These are phyloP conservation scores for Phytopythium boreale DNA, from an alignment of 352 stramenopile species.

Conservation along the genomic window DNA sequence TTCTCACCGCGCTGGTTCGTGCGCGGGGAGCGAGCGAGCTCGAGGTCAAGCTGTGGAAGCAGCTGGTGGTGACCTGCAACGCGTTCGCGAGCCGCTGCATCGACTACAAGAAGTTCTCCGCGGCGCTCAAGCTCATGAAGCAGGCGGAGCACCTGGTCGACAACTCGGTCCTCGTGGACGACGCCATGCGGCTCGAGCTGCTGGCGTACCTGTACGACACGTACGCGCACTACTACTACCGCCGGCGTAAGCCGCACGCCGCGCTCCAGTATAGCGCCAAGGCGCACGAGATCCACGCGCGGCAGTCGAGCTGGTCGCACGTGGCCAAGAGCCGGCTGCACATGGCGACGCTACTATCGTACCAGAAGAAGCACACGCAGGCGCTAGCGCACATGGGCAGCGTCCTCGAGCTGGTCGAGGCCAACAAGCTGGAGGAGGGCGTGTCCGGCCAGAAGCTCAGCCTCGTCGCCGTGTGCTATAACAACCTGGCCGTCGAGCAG, in stretches of 20 bases:
- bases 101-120: slow-evolving; percentile 78
- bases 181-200: slow-evolving; percentile 55
- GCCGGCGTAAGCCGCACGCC: slow-evolving; percentile 73
- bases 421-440: slow-evolving; percentile 80
- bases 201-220: slow-evolving; percentile 83
- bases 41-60: slow-evolving; percentile 82
- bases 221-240: slow-evolving; percentile 91
- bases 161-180: slow-evolving; percentile 63
- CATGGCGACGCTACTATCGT: slow-evolving; percentile 69
- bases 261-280: slow-evolving; percentile 84
- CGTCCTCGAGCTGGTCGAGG: slow-evolving; percentile 88
- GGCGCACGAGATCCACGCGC: slow-evolving; percentile 80
- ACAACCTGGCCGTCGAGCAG: slow-evolving; percentile 92
- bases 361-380: slow-evolving; percentile 75
- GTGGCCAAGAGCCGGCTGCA: slow-evolving; percentile 90
- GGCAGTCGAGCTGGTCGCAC: slow-evolving; percentile 74
- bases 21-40: slow-evolving; percentile 48
- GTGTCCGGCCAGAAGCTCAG: slow-evolving; percentile 89
- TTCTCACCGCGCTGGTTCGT: slow-evolving; percentile 70
- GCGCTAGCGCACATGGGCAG: slow-evolving; percentile 73
- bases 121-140: slow-evolving; percentile 83
- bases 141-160: slow-evolving; percentile 73
- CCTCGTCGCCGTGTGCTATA: slow-evolving; percentile 88
- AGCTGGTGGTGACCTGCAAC: slow-evolving; percentile 89
- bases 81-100: slow-evolving; percentile 84